Evolutionary conservation across 768 basidiomycete species (phyloP), one percentile per base, ranked within the genome.

Genomic region (Suillus cothurnatus): DNA sequence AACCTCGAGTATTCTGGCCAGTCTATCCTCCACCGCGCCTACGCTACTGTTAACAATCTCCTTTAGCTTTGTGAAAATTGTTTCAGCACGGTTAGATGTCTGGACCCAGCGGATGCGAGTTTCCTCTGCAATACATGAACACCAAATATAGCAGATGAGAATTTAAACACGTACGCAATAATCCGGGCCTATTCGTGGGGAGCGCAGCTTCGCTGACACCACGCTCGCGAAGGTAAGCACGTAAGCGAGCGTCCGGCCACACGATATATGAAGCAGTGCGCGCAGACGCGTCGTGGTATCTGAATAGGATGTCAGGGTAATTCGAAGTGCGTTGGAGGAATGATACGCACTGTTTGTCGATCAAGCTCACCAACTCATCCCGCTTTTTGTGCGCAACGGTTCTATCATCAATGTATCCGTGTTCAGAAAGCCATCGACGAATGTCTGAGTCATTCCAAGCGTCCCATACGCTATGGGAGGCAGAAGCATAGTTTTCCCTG

Each of bases 211-310:
- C 94, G 67, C 84, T 80, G 34, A 97, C 71, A 58, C 90, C 91
- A 68, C 86, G 85, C 71, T 92, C 87, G 52, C 94, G 85, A 23
- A 98, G 84, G 77, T 93, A 97, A 2, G 92, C 94, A 55, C 95
- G 89, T 32, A 99, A 87, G 38, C 96, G 86, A 4, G 95, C 93
- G 72, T 98, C 96, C 15, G 94, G 93, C 97, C 97, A 99, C 12
- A 85, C 84, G 59, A 96, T 81, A 78, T 97, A 97, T 3, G 86
- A 79, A 3, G 88, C 82, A 1, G 84, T 82, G 41, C 80, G 77
- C 6, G 70, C 61, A n/a, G 73, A 72, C 58, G 75, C 73, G 61
- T 88, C 85, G 62, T 81, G 81, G 71, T 86, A 88, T 73, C 86
- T 92, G 68, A n/a, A 39, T 34, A 21, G 4, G 12, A 31, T 28